A percentile compares a stretch with the other conserved stretches of the same genome.
These are phyloP conservation scores for Acer saccharum DNA, from an alignment of 345 rosid genomes.

Conservation along the genomic window DNA sequence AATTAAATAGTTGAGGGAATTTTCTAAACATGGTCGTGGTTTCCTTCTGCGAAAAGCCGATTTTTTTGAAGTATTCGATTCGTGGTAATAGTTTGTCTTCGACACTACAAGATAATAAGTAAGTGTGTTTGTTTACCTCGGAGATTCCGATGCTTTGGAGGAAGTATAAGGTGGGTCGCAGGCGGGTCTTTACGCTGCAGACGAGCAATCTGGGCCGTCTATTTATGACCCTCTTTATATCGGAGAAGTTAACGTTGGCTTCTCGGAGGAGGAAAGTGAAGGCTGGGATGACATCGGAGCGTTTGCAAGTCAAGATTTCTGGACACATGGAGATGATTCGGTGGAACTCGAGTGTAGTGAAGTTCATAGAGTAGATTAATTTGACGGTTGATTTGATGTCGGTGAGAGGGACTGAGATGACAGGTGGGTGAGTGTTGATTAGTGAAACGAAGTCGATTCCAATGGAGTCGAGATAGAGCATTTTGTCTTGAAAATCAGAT, in stretches of 20 bases:
- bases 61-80: conserved; percentile 59
- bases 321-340: conserved; percentile 83
- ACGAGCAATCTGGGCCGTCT: conserved; percentile 84
- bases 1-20: conserved; percentile 81
- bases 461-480: conserved; percentile 76
- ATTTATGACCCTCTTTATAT: conserved; percentile 55
- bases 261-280: conserved; percentile 95
- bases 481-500: conserved; percentile 60
- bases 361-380: conserved; percentile 53
- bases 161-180: conserved; percentile 80
- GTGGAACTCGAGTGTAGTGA: conserved; percentile 59
- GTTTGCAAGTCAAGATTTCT: conserved; percentile 47
- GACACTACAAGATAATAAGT: conserved; percentile 80
- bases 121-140: conserved; percentile 65
- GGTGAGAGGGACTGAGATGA: conserved; percentile 50
- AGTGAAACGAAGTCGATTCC: conserved; percentile 75
- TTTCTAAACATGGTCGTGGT: conserved; percentile 65
- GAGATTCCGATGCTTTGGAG: conserved; percentile 76
- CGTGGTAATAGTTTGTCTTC: conserved; percentile 70
- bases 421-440: conserved; percentile 51
- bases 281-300: conserved; percentile 50
- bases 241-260: conserved; percentile 54
- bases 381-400: conserved; percentile 66
- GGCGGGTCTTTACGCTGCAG: conserved; percentile 57
- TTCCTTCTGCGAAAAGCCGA: conserved; percentile 65